Evolutionary conservation across 2,329 filamentous ascomycete genomes (phyloP).

Genomic region (Aspergillus tubingensis): DNA sequence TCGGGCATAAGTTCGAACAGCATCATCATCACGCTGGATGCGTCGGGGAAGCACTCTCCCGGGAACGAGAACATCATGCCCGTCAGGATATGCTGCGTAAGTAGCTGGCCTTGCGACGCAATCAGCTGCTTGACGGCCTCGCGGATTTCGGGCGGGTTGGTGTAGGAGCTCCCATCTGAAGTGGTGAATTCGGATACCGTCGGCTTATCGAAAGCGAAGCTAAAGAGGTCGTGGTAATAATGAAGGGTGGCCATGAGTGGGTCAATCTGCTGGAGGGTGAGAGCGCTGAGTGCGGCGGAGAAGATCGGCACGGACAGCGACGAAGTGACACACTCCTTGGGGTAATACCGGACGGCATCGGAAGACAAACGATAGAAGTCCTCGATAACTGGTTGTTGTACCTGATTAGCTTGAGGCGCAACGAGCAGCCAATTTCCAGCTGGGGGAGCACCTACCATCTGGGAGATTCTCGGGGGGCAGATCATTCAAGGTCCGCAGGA

Average conservation of each 20-base stretch:
- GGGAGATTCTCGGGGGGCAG: slow-evolving; percentile 76
- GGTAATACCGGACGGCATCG: slow-evolving; percentile 91
- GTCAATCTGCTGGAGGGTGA: slow-evolving; percentile 87
- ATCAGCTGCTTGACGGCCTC: slow-evolving; percentile 73
- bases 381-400: slow-evolving; percentile 67
- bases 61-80: slow-evolving; percentile 99
- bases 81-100: slow-evolving; percentile 87
- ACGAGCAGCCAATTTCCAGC: neutral
- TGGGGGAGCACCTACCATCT: slow-evolving; percentile 51
- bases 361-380: slow-evolving; percentile 94
- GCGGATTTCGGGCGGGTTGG: slow-evolving; percentile 70
- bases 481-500: slow-evolving; percentile 85
- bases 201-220: slow-evolving; percentile 76
- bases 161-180: slow-evolving; percentile 59
- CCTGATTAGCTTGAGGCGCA: slow-evolving; percentile 7
- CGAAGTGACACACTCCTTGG: slow-evolving; percentile 78
- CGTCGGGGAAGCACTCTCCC: slow-evolving; percentile 90
- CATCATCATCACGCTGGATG: slow-evolving; percentile 85
- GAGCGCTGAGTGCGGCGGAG: slow-evolving; percentile 79
- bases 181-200: slow-evolving; percentile 59
- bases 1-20: slow-evolving; percentile 84
- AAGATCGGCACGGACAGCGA: slow-evolving; percentile 79
- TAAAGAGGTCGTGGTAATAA: slow-evolving; percentile 87
- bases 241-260: slow-evolving; percentile 89
- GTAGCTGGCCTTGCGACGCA: slow-evolving; percentile 67